Conservation (phyloP, 495 filamentous ascomycete genomes). For the Mytilinidion resinicola region DNA sequence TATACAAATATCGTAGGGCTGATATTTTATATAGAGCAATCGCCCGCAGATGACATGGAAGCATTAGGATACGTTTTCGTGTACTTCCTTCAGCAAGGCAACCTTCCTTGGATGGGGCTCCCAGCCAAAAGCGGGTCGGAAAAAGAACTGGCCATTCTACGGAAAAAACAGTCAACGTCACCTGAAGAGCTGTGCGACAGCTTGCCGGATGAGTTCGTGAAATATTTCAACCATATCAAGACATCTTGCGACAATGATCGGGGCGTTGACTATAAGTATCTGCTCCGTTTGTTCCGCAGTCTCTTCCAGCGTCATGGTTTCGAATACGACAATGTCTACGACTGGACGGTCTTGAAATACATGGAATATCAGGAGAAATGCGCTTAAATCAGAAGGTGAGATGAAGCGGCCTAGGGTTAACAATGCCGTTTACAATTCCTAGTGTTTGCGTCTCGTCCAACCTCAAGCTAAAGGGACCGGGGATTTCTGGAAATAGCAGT, state of each 20-base stretch:
- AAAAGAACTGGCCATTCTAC: slow-evolving; percentile 16
- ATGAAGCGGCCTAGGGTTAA: no score
- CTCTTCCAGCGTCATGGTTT: slow-evolving; percentile 19
- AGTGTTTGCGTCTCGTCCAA: no score
- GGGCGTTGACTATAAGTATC: slow-evolving; percentile 15
- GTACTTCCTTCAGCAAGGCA: slow-evolving; percentile 14
- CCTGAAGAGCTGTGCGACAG: slow-evolving; percentile 12
- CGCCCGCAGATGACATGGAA: slow-evolving; percentile 13
- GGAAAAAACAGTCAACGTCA: slow-evolving; percentile 15
- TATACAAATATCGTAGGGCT: slow-evolving; percentile 2
- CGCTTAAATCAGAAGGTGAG: no score
- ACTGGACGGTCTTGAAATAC: slow-evolving; percentile 27
- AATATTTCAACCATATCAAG: slow-evolving; percentile 26
- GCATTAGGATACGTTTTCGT: slow-evolving; percentile 10
- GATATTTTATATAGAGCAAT: slow-evolving; percentile 8
- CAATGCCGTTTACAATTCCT: no score
- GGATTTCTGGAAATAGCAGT: no score
- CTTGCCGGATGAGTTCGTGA: slow-evolving; percentile 15
- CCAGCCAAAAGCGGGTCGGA: neutral
- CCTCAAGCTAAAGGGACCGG: no score
- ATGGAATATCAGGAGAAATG: no score
- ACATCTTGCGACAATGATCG: slow-evolving; percentile 3
- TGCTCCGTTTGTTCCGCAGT: slow-evolving; percentile 17
- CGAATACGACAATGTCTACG: slow-evolving; percentile 26
- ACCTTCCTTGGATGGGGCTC: slow-evolving; percentile 11